A percentile compares a stretch with the other conserved stretches of the same genome.
Conservation (phyloP, 2,329 filamentous ascomycete genomes). For the Fusarium vanettenii region DNA sequence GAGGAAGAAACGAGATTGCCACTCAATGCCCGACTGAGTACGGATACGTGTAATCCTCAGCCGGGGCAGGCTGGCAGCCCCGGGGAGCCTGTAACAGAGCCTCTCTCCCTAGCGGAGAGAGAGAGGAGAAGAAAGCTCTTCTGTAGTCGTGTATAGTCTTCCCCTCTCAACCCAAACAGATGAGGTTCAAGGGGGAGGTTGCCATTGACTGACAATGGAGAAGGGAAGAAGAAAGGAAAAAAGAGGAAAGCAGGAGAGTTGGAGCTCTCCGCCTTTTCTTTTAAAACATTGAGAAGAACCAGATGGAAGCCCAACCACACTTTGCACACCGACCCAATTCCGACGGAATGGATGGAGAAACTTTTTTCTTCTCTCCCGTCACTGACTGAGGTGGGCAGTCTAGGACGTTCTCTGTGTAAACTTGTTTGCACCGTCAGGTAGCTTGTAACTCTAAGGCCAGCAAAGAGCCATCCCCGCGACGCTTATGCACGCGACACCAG, state of each 20-base stretch:
- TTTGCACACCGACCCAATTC: conserved; percentile 33
- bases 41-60: conserved; percentile 7
- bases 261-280: conserved; percentile 35
- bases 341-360: conserved; percentile 17
- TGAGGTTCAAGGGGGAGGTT: conserved; percentile 33
- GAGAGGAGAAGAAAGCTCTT: conserved; percentile 8
- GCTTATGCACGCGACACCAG: conserved; percentile 46
- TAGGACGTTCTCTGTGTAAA: background rate
- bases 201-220: conserved; percentile 28
- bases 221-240: conserved; percentile 22
- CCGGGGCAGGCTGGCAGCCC: conserved; percentile 25
- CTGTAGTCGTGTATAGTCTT: conserved; percentile 10
- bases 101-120: conserved; percentile 26
- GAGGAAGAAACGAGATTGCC: background rate
- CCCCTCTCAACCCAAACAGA: conserved; percentile 36
- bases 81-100: conserved; percentile 16
- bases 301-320: background rate
- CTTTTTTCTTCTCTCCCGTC: conserved; percentile 25
- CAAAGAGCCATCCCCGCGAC: conserved; percentile 17
- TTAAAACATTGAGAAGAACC: conserved; percentile 5
- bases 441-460: conserved; percentile 1
- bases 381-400: too few relatives aligned
- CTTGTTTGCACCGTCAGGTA: background rate
- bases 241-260: conserved; percentile 2
- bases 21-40: conserved; percentile 8